Conservation (phyloP, 305 asterid genomes). For the Fraxinus xanthoxyloides region DNA sequence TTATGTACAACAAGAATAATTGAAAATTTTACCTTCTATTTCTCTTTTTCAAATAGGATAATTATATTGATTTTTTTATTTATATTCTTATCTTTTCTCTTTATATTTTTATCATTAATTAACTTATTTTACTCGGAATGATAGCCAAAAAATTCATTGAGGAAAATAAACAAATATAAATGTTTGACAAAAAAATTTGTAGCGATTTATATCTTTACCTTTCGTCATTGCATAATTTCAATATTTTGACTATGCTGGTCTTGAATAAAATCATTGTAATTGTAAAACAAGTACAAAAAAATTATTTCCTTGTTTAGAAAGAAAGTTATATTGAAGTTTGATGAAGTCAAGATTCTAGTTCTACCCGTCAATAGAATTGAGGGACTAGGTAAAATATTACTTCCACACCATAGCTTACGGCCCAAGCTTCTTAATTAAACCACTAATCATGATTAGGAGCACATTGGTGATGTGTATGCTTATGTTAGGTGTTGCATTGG, state of each 20-base stretch:
- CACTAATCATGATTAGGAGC: not conserved
- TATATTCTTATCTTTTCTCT: too few species aligned
- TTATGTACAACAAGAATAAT: too few species aligned
- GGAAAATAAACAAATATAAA: too few species aligned
- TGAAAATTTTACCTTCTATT: not conserved
- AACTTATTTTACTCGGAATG: too few species aligned
- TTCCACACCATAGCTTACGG: conserved; percentile 24
- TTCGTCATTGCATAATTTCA: too few species aligned
- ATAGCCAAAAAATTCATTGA: not conserved
- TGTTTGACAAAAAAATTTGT: too few species aligned
- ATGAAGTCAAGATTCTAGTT: conserved; percentile 20
- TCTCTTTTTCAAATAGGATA: not conserved
- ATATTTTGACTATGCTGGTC: too few species aligned
- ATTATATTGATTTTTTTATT: too few species aligned
- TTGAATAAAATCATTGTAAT: too few species aligned
- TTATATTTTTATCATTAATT: not conserved
- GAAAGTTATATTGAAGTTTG: not conserved
- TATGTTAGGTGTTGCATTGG: conserved; percentile 18
- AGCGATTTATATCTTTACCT: too few species aligned
- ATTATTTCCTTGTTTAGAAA: not conserved
- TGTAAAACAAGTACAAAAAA: too few species aligned
- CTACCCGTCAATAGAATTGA: conserved; percentile 16
- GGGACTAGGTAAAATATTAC: conserved; percentile 19
- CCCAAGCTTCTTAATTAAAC: conserved; percentile 25
- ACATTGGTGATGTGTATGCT: conserved; percentile 33